Percentiles rank a stretch among this genome's conserved stretches.
phyloP scores from a whole-genome alignment of 2,329 filamentous ascomycete genomes.

The Xylaria polymorpha region DNA sequence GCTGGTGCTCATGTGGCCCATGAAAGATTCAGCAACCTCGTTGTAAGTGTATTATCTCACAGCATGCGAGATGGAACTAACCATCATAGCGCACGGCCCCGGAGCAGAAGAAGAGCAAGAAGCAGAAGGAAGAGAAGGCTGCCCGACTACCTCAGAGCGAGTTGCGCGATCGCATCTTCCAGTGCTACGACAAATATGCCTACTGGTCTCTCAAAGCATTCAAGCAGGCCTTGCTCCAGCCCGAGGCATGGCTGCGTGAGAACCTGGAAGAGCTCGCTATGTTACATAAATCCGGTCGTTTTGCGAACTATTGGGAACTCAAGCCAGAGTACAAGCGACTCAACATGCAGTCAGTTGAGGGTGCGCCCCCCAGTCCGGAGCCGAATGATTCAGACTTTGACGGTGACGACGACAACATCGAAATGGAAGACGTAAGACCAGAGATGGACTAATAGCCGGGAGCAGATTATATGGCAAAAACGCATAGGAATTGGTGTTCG shows the following conservation, averaged over 20 bases:
- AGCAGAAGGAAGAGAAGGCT: constrained; percentile 64
- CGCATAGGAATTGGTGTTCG: constrained; percentile 40
- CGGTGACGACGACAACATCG: constrained; percentile 71
- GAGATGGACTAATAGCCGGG: constrained; percentile 16
- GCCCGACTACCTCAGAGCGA: constrained; percentile 90
- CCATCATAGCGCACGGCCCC: constrained; percentile 42
- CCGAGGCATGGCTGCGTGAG: constrained; percentile 91
- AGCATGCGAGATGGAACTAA: constrained; percentile 23
- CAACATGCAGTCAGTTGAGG: constrained; percentile 64
- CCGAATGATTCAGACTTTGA: constrained; percentile 70
- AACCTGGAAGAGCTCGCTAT: constrained; percentile 85
- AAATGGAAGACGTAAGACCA: constrained; percentile 77
- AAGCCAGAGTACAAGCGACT: constrained; percentile 74
- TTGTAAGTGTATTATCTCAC: constrained; percentile 60
- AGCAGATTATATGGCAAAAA: constrained; percentile 8
- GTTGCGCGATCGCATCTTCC: constrained; percentile 85
- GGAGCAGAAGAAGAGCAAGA: constrained; percentile 75
- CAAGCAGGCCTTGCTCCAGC: constrained; percentile 81
- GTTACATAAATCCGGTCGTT: constrained; percentile 83
- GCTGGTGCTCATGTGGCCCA: constrained; percentile 64
- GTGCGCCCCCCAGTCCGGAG: constrained; percentile 58
- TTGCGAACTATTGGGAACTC: constrained; percentile 87
- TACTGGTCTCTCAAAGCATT: constrained; percentile 96
- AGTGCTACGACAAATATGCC: constrained; percentile 83
- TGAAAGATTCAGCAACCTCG: constrained; percentile 63